Evolutionary conservation across 2,329 filamentous ascomycete species (phyloP).

Genomic region (Colletotrichum sansevieriae): DNA sequence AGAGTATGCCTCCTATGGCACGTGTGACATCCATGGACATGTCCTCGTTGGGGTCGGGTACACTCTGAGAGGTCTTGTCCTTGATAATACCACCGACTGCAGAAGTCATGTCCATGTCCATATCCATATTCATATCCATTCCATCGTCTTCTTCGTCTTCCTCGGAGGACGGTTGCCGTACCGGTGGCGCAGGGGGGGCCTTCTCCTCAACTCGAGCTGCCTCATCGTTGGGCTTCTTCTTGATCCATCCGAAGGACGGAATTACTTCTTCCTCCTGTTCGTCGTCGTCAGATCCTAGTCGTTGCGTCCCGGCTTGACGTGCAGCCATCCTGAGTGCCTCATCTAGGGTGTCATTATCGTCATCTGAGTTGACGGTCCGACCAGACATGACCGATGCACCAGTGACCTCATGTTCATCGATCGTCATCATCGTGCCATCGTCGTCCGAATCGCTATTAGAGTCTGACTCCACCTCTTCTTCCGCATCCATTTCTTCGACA

Average conservation of each 20-base stretch:
- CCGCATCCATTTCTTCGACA: constrained; percentile 67
- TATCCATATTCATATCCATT: constrained; percentile 66
- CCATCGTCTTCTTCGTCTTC: constrained; percentile 47
- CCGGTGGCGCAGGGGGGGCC: constrained; percentile 43
- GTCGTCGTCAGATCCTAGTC: constrained; percentile 62
- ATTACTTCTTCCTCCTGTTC: constrained; percentile 77
- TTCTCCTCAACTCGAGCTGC: constrained; percentile 61
- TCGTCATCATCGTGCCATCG: constrained; percentile 84
- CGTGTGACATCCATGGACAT: constrained; percentile 96
- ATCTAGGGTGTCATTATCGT: constrained; percentile 78
- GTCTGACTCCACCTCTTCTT: constrained; percentile 59
- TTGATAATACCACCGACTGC: constrained; percentile 67
- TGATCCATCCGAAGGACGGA: constrained; percentile 81
- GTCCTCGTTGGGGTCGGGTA: constrained; percentile 69
- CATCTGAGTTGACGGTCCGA: constrained; percentile 64
- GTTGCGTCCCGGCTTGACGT: constrained; percentile 79
- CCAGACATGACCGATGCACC: constrained; percentile 75
- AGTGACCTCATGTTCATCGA: constrained; percentile 84
- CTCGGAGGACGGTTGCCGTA: neutral
- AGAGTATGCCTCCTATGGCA: constrained; percentile 83
- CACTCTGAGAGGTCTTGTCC: constrained; percentile 54
- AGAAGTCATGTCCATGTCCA: constrained; percentile 69
- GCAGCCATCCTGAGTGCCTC: constrained; percentile 82
- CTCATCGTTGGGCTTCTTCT: constrained; percentile 60
- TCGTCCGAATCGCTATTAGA: constrained; percentile 74